Evolutionary conservation across 306 rosid species (phyloP), one percentile per base, ranked within the genome.

Genomic region (Quercus aquifolioides): DNA sequence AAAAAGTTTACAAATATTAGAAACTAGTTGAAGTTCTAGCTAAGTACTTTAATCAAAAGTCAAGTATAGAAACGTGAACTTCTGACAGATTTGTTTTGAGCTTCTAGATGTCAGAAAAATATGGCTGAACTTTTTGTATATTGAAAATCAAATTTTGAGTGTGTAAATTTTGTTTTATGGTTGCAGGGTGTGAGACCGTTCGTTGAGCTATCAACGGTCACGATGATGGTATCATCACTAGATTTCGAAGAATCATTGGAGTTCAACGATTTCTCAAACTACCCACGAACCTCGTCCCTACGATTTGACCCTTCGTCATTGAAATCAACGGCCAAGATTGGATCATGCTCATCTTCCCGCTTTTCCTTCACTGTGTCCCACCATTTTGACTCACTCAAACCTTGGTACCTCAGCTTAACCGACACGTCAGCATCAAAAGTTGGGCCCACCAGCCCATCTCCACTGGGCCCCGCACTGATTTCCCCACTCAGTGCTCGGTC

Each of bases 281-380:
- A 96, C 69, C 96, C 97, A 0, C 89, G 97, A 74, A 90, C 92
- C 60, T 85, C 99, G 21, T 93, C 99, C 83, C 92, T 96, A 38
- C 93, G 99, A 78, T 96, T 85, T 68, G 94, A 93, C 11, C 80
- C 82, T 0, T 77, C 97, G 6, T 82, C 90, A 0, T 63, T 90
- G 3, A 81, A 86, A 69, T 83, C 98, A 11, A 85, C 94, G 84
- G 85, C 87, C 19, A 96, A 88, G 90, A 77, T 91, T 15, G 97
- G 98, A 1, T 75, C 98, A 0, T 91, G 96, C 85, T 88, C 99
- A 3, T 96, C 99, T 2, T 93, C 99, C 0, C 96, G 99, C 5
- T 95, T 95, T 90, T 87, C 99, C 58, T 95, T 95, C 87, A 91
- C 98, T n/a, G 99, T 95, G 6, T 87, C 98, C 8, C 96, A 87